Percentiles rank a stretch among this genome's conserved stretches.
These are phyloP conservation scores for Raffaelea ambrosiae DNA, from an alignment of 2,329 filamentous ascomycete species.

Conservation along the genomic window DNA sequence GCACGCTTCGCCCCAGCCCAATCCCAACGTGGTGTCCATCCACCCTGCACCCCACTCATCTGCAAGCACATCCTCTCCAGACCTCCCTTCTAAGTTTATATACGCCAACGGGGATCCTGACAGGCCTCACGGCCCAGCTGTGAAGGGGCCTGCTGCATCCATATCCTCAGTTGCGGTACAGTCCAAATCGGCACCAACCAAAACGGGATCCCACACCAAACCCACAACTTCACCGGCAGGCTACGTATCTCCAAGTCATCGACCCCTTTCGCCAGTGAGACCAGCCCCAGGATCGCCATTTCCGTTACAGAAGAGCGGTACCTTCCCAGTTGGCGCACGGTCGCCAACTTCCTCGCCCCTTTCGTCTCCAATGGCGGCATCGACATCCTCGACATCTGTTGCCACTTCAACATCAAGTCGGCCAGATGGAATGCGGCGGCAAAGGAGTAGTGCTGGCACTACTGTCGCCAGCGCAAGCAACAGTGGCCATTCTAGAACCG, in stretches of 20 bases:
- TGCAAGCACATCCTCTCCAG: neutral
- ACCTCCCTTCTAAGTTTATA: constrained; percentile 57
- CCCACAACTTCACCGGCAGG: constrained; percentile 21
- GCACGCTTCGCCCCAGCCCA: no score
- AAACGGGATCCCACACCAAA: neutral
- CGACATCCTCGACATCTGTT: constrained; percentile 11
- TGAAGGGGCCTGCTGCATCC: no score
- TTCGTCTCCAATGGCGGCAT: neutral
- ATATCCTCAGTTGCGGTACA: neutral
- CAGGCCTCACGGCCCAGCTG: constrained; percentile 19
- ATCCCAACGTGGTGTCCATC: no score
- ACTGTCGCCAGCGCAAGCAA: constrained; percentile 1
- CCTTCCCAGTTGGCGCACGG: constrained; percentile 1
- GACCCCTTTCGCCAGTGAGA: constrained; percentile 46
- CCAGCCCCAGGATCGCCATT: constrained; percentile 6
- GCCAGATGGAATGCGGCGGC: neutral
- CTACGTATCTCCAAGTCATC: constrained; percentile 65
- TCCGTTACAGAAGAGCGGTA: constrained; percentile 2
- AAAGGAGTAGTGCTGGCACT: constrained; percentile 5
- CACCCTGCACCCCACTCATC: no score
- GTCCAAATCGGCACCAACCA: constrained; percentile 12
- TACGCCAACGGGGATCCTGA: constrained; percentile 56
- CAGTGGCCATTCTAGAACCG: constrained; percentile 28
- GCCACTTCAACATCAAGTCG: neutral
- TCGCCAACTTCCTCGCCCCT: neutral